A percentile compares a stretch with the other conserved stretches of the same genome.
Conservation (phyloP, 345 rosid genomes). For the Viola odorata region DNA sequence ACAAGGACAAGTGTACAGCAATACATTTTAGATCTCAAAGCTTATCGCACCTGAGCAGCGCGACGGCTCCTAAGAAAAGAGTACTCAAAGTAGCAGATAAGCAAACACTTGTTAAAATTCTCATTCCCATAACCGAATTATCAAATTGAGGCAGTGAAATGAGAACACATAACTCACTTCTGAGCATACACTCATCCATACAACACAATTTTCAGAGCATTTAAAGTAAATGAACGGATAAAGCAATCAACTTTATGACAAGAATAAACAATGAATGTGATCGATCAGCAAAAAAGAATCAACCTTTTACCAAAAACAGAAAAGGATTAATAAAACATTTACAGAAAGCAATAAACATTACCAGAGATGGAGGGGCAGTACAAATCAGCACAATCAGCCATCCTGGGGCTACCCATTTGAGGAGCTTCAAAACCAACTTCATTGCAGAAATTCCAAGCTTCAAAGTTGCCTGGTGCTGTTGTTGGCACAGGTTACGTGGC, state of each 20-base stretch:
- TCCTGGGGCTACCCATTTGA: slow-evolving; percentile 21
- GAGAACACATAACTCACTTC: too few species aligned
- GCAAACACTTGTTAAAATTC: too few species aligned
- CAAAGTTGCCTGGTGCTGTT: neutral
- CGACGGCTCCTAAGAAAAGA: too few species aligned
- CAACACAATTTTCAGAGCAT: too few species aligned
- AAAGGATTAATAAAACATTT: neutral
- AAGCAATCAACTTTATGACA: neutral
- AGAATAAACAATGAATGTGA: neutral
- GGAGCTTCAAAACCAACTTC: slow-evolving; percentile 28
- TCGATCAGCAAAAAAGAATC: neutral
- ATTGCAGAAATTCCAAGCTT: slow-evolving; percentile 30
- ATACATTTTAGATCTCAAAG: too few species aligned
- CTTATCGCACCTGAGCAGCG: too few species aligned
- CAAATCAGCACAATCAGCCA: slow-evolving; percentile 36
- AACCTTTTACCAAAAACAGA: neutral
- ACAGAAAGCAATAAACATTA: slow-evolving; percentile 5
- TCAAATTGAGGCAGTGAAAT: too few species aligned
- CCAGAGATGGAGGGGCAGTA: slow-evolving; percentile 26
- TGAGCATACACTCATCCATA: too few species aligned
- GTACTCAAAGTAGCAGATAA: too few species aligned
- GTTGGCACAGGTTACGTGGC: too few species aligned
- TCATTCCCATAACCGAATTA: too few species aligned
- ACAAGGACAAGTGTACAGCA: too few species aligned
- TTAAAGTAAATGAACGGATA: neutral